Base-by-base conservation (phyloP, 2,329 filamentous ascomycete genomes). In the Amauroascus verrucosus region DNA sequence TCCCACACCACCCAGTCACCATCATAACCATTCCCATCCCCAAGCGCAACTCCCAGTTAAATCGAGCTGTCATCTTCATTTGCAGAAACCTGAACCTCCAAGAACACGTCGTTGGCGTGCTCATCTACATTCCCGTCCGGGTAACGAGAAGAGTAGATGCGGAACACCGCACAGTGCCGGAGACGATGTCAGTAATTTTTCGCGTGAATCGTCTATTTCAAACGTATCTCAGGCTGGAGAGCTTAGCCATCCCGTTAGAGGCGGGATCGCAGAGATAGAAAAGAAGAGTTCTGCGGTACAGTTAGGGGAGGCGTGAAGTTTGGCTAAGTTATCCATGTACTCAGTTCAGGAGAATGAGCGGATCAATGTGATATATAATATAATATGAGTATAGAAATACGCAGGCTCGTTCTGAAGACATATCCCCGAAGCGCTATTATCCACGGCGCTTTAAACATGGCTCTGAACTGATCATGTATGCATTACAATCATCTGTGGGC, bases 41-140 rank as follows among this genome's bases (percentile, higher is more conserved):
- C 26, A 52, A 41, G 13, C 32, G 20, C 35, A 52, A 16, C n/a
- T 47, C 18, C 14, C 43, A 14, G 33, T 14, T 28, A 35, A 26
- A 9, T 41, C 47, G 48, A 65, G 60, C 53, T 64, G 62, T 1
- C 67, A 55, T 14, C 14, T 16, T 13, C 3, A 46, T 14, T 20
- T 44, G n/a, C 53, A 64, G 26, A 69, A 67, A 48, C 69, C 69
- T 0, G 65, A 67, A 40, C 68, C 68, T 1, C 72, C 72, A 8
- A 71, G 67, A 54, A 65, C 71, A 5, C 68, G 72, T 26, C 70
- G 72, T 18, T 72, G 63, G 62, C 68, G 68, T 7, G 67, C 45
- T 55, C 62, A 45, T 62, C 62, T 53, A 59, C 65, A 53, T 48
- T 60, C 45, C 14, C 35, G 38, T 20, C 32, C 30, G 13, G 26